Conservation (phyloP, 2,329 filamentous ascomycete species). For the Trichoderma sp. region DNA sequence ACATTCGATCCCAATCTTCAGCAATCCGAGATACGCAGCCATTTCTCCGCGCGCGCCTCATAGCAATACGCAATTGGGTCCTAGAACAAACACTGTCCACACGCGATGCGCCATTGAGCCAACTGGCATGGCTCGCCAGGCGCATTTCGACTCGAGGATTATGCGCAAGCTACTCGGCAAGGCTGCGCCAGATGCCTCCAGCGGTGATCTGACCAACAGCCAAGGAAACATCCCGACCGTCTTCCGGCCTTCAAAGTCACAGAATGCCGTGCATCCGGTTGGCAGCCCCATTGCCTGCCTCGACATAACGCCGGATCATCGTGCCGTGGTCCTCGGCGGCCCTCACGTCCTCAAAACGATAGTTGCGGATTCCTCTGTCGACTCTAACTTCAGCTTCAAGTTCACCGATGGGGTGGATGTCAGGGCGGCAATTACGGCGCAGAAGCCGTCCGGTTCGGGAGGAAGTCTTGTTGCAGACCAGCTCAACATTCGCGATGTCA, state of each 20-base stretch:
- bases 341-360: constrained; percentile 61
- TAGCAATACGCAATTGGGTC: background rate
- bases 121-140: constrained; percentile 35
- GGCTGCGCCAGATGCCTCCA: constrained; percentile 45
- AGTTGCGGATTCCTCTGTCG: constrained; percentile 47
- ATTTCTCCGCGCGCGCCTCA: background rate
- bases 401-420: constrained; percentile 59
- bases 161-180: constrained; percentile 62
- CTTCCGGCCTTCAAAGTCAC: constrained; percentile 54
- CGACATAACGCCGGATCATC: constrained; percentile 57
- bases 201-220: constrained; percentile 49
- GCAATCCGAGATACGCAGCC: background rate
- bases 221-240: constrained; percentile 34
- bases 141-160: constrained; percentile 46
- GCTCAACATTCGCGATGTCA: constrained; percentile 62
- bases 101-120: constrained; percentile 17
- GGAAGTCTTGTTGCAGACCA: constrained; percentile 50
- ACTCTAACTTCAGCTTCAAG: constrained; percentile 36
- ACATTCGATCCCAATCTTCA: background rate
- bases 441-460: constrained; percentile 43
- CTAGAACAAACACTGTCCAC: background rate
- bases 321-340: constrained; percentile 56
- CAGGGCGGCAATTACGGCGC: constrained; percentile 53
- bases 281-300: constrained; percentile 56
- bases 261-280: constrained; percentile 53